Base-by-base conservation (phyloP, 2,329 filamentous ascomycete species). In the Calonectria hongkongensis region DNA sequence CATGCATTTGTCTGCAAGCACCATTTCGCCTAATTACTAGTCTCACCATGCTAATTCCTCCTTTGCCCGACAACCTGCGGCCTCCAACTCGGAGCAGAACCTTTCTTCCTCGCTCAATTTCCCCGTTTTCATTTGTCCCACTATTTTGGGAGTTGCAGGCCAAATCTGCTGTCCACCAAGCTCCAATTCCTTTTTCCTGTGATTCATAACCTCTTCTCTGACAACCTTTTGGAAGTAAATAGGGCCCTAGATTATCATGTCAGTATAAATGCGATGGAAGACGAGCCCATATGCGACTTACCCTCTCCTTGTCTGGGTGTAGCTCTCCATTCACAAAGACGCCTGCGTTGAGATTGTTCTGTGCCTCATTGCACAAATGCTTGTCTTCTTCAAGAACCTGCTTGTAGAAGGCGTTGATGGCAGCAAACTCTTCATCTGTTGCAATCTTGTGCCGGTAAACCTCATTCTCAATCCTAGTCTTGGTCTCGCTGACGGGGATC, bases 331-430 rank as follows among this genome's bases (percentile, higher is more conserved):
- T 92, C 76, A 91, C 83, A 73, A 92, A 93, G 56, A 92, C 86
- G 3, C 90, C 90, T 0, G 88, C 86, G 79, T 90, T 89, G 73
- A 93, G 85, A 80, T 93, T 93, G 79, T 84, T 86, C 78, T 92
- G 91, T 2, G 89, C 88, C 15, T 86, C 86, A 71, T 87, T 84
- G 84, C 91, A 93, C n/a, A 93, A 87, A 2, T 88, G 85, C 78
- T 92, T 92, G 84, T 93, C 91, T 79, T 93, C 91, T 4, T 86
- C 85, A 87, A 92, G 89, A 79, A 93, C 88, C 48, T 89, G 88
- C 80, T 89, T 89, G 84, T 92, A 92, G 76, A 92, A 89, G 30
- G 88, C 82, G 80, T 87, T 88, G 80, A 92, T 89, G 45, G 85
- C 82, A 10, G 86, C 81, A 80, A 92, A 92, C 63, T 91, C 88